These are phyloP conservation scores for Entamoeba moshkovskii DNA, from an alignment of 208 protist species.

Conservation along the genomic window DNA sequence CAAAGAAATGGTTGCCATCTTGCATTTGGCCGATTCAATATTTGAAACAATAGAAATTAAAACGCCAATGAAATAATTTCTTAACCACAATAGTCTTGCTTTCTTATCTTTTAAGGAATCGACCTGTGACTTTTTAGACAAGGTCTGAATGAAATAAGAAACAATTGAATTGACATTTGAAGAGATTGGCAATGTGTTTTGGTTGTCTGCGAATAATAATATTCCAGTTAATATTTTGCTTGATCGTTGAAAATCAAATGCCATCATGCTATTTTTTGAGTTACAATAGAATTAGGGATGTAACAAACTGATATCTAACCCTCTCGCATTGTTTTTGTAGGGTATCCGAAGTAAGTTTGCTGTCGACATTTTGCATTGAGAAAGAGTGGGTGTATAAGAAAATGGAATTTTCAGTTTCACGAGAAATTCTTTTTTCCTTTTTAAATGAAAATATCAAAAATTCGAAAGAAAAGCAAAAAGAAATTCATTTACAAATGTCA, in stretches of 20 bases:
- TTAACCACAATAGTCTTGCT: neutral
- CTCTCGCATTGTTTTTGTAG: neutral
- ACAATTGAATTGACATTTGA: neutral
- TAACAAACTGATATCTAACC: neutral
- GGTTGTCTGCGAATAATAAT: neutral
- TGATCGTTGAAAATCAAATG: neutral
- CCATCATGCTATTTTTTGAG: neutral
- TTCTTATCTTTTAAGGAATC: neutral
- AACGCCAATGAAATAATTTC: neutral
- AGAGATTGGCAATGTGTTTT: neutral
- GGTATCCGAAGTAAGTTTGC: neutral
- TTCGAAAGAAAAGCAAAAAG: neutral
- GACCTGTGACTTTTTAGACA: neutral
- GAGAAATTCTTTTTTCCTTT: too few species aligned
- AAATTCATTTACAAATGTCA: neutral
- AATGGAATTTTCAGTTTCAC: too few species aligned
- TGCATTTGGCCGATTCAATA: neutral
- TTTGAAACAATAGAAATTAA: neutral
- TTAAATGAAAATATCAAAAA: neutral
- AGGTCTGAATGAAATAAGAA: neutral
- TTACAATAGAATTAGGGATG: neutral
- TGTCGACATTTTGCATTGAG: neutral
- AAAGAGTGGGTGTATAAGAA: too few species aligned
- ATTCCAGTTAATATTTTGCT: neutral
- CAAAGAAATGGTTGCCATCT: neutral